Base-by-base conservation (phyloP, 345 rosid species). In the Ricinus communis region DNA sequence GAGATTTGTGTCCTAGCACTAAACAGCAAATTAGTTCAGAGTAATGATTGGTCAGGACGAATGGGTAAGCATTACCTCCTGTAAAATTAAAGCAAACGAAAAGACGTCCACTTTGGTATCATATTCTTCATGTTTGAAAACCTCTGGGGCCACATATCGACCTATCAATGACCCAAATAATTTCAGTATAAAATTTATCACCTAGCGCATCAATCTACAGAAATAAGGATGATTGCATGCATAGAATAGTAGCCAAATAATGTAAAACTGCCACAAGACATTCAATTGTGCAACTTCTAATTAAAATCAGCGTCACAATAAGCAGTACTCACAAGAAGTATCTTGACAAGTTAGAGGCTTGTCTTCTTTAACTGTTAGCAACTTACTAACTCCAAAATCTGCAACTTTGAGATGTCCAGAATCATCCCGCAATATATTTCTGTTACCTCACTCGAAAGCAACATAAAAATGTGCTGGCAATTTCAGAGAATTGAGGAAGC, bases 381-480 rank as follows among this genome's bases (percentile, higher is more conserved):
- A 80, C 90, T 85, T 88, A 83, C 98, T 94, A 61, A 89, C 93
- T 76, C 96, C 99, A 78, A 95, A 95, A 77, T 92, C 96, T 50
- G 99, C 97, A 65, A 95, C 99, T 84, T 95, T 95, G 72, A 95
- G 88, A 84, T 87, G 92, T 58, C 97, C 96, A 64, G 97, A 79
- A 84, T 92, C 97, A 75, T 95, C 99, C 79, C 90, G 85, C 84
- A 95, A 75, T 78, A 95, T 87, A 85, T 92, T 95, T 81, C 97
- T 95, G 86, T 85, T 61, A 71, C 47, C 60, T 66, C 69, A 58
- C 75, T 76, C 73, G n/a, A 50, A 75, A 76, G 83, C 80, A 79
- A 51, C 70, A 75, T 75, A 66, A 80, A 73, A 75, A 70, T 40
- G 46, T 27, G 77, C 69, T 43, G 74, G 72, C 69, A 73, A 49